Base-by-base conservation (phyloP, 805 yeast species). In the Candida berthetii region DNA sequence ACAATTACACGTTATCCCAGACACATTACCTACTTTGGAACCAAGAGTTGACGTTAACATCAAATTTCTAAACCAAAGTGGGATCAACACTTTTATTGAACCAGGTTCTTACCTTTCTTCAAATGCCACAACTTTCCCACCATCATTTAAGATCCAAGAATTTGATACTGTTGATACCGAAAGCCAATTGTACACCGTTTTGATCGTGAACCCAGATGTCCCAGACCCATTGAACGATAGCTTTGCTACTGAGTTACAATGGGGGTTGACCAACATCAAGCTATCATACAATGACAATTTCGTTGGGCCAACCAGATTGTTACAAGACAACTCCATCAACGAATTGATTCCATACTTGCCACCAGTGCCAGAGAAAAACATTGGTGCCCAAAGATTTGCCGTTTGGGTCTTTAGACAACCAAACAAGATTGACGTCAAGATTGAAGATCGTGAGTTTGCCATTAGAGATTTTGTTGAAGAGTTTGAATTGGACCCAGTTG, bases 351-450 rank as follows among this genome's bases (percentile, higher is more conserved):
- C 76, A 8, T 91, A 88, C 60, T 57, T 71, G 19, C 96, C 99
- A 20, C 85, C 96, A 36, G 75, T 76, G 22, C 96, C 97, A 10
- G 97, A 91, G 58, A 86, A 85, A 67, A 93, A 93, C 61, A 71
- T 83, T 3, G 88, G 86, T 34, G 69, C 70, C 27, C 96, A 91
- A 62, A 78, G 98, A 64, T 80, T 85, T 42, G 80, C 85, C 39
- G 76, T 87, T 35, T 90, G 97, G 96, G 95, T 89, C 4, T 84
- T 88, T 61, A 80, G 89, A 64, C 98, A 93, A 63, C 45, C 60
- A 3, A 32, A 59, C 20, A 37, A 38, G 27, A 50, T 57, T 15
- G 17, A 48, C 28, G 37, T 38, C 35, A 47, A 55, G 11, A 42
- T 55, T 3, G 38, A 57, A 15, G 54, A 58, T 29, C 62, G 80